These are phyloP conservation scores for Talaromyces liani DNA, from an alignment of 495 filamentous ascomycete genomes.

Conservation along the genomic window DNA sequence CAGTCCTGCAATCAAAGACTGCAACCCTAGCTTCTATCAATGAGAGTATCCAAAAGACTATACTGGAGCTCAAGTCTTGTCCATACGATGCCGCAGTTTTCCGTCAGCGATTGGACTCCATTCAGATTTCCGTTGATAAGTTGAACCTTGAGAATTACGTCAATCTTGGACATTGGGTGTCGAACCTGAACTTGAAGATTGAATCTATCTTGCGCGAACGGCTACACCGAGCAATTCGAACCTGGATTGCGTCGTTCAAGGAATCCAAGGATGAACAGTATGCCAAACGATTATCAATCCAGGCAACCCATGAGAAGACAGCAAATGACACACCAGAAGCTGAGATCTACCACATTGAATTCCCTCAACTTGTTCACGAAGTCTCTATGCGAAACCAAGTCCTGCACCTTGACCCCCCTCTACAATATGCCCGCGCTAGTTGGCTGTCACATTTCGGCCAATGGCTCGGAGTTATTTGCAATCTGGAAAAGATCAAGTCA, in stretches of 20 bases:
- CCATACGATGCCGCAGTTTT: conserved; percentile 71
- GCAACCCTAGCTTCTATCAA: conserved; percentile 69
- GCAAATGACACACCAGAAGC: conserved; percentile 29
- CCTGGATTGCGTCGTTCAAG: conserved; percentile 81
- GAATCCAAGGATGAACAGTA: conserved; percentile 42
- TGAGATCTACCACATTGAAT: conserved; percentile 48
- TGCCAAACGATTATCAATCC: conserved; percentile 12
- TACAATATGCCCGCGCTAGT: conserved; percentile 84
- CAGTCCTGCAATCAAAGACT: conserved; percentile 80
- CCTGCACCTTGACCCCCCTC: conserved; percentile 87
- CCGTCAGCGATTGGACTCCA: conserved; percentile 67
- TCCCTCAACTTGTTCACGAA: conserved; percentile 65
- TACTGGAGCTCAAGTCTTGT: conserved; percentile 77
- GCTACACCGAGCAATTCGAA: conserved; percentile 68
- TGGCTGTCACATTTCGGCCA: conserved; percentile 90
- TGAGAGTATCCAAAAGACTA: conserved; percentile 71
- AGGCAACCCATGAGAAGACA: conserved; percentile 32
- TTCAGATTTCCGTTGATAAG: conserved; percentile 88
- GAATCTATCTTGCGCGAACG: conserved; percentile 67
- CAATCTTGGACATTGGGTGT: conserved; percentile 84
- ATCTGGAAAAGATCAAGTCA: conserved; percentile 84
- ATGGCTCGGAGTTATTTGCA: conserved; percentile 89
- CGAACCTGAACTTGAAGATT: conserved; percentile 74
- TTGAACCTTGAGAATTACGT: conserved; percentile 92
- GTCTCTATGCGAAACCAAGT: conserved; percentile 94